Conservation (phyloP, 306 rosid species). For the Castanospermum australe region DNA sequence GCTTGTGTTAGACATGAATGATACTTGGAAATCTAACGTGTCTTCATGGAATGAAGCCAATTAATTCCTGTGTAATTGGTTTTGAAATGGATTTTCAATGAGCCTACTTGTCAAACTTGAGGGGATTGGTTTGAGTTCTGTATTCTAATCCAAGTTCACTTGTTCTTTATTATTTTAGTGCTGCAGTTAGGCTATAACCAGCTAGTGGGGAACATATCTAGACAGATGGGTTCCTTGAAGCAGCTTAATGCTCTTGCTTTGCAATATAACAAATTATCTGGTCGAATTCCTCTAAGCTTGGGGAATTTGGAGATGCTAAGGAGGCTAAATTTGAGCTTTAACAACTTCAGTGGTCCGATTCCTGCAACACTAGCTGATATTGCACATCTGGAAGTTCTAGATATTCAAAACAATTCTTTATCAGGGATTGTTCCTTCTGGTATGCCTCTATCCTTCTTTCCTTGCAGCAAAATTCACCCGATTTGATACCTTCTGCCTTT, state of each 20-base stretch:
- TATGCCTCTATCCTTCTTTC: slow-evolving; percentile 33
- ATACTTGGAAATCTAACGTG: neutral
- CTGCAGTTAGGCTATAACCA: slow-evolving; percentile 78
- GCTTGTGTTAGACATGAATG: neutral
- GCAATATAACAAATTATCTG: slow-evolving; percentile 60
- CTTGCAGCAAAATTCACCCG: neutral
- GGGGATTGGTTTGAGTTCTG: neutral
- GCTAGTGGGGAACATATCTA: slow-evolving; percentile 66
- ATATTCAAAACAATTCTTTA: slow-evolving; percentile 70
- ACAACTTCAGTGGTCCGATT: slow-evolving; percentile 52
- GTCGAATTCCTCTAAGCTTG: slow-evolving; percentile 57
- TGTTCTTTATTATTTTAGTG: slow-evolving; percentile 36
- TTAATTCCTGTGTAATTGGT: neutral
- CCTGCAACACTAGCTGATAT: slow-evolving; percentile 53
- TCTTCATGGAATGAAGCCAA: neutral
- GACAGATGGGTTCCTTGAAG: slow-evolving; percentile 53
- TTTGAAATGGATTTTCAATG: neutral
- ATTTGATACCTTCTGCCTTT: neutral
- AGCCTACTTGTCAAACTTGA: neutral
- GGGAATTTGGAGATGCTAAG: slow-evolving; percentile 48
- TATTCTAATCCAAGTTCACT: slow-evolving; percentile 19
- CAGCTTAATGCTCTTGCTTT: slow-evolving; percentile 56
- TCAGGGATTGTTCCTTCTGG: slow-evolving; percentile 68
- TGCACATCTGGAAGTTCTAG: slow-evolving; percentile 47
- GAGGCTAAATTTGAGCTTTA: slow-evolving; percentile 74